Percentiles rank a stretch among this genome's conserved stretches.
Conservation (phyloP, 148 eudicot species). For the Rhododendron williamsianum region DNA sequence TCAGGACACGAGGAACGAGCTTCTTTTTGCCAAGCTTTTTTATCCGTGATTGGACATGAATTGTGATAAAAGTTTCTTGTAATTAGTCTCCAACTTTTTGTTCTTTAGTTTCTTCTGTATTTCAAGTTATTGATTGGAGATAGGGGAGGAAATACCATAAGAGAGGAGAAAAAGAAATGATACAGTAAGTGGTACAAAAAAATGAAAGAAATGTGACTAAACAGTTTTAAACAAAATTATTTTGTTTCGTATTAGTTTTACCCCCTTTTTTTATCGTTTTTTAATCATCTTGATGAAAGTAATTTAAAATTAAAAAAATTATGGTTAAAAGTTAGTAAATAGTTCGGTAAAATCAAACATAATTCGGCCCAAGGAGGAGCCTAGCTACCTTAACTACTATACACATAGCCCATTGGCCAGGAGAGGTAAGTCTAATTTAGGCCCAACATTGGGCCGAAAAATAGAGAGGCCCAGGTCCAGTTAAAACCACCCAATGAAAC, state of each 20-base stretch:
- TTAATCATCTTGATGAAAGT: no score
- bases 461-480: no score
- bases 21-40: constrained; percentile 77
- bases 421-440: neutral
- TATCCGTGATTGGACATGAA: constrained; percentile 42
- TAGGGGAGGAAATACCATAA: neutral
- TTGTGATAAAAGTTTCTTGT: neutral
- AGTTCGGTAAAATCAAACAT: no score
- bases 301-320: no score
- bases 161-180: neutral
- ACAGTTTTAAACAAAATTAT: no score
- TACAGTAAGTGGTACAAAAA: neutral
- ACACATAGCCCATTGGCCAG: neutral
- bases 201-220: neutral
- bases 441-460: neutral
- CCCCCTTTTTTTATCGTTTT: no score
- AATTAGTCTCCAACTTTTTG: neutral
- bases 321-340: no score
- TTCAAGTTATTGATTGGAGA: neutral
- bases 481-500: neutral
- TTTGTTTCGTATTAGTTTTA: no score
- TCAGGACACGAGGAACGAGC: constrained; percentile 96
- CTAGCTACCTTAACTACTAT: neutral
- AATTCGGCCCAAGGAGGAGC: neutral
- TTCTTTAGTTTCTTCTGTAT: neutral